Evolutionary conservation across 768 basidiomycete species (phyloP).

Genomic region (Strobilomyces dryophilus): DNA sequence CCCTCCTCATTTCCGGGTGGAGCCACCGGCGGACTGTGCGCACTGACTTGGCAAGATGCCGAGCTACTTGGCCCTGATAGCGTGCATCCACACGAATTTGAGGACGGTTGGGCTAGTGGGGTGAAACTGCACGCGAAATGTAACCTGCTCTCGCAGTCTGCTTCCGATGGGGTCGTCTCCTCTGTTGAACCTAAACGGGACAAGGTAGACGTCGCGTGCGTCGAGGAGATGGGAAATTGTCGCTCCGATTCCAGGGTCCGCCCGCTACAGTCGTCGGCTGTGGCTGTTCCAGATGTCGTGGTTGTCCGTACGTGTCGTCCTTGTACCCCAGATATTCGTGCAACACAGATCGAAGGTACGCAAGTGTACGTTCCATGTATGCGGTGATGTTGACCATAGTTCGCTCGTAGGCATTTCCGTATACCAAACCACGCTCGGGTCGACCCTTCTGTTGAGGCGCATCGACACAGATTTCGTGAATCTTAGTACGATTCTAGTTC

Average conservation of each 20-base stretch:
- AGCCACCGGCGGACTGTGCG: slow-evolving; percentile 15
- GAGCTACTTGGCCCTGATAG: slow-evolving; percentile 45
- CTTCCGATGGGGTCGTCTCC: not conserved
- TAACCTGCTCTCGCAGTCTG: slow-evolving; percentile 6
- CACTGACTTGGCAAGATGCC: slow-evolving; percentile 39
- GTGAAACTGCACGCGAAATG: slow-evolving; percentile 10
- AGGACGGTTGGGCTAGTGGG: slow-evolving; percentile 32
- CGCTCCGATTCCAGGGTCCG: not conserved
- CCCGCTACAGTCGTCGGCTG: slow-evolving; percentile 2
- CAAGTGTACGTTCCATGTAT: not conserved
- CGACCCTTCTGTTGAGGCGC: slow-evolving; percentile 57
- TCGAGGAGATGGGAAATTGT: slow-evolving; percentile 5
- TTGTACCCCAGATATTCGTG: slow-evolving; percentile 57
- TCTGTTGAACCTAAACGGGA: slow-evolving; percentile 2
- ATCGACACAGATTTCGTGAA: slow-evolving; percentile 81
- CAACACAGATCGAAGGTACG: slow-evolving; percentile 69
- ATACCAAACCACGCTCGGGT: slow-evolving; percentile 62
- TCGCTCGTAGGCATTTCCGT: slow-evolving; percentile 60
- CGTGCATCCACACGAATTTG: slow-evolving; percentile 40
- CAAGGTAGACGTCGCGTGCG: not conserved
- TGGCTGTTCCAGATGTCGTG: slow-evolving; percentile 31
- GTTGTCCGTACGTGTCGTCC: slow-evolving; percentile 65
- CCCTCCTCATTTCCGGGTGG: slow-evolving; percentile 9
- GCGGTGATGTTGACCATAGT: slow-evolving; percentile 7
- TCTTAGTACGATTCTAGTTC: slow-evolving; percentile 45